A percentile compares a stretch with the other conserved stretches of the same genome.
Evolutionary conservation across 805 yeast species (phyloP).

Genomic region (Candida alai): DNA sequence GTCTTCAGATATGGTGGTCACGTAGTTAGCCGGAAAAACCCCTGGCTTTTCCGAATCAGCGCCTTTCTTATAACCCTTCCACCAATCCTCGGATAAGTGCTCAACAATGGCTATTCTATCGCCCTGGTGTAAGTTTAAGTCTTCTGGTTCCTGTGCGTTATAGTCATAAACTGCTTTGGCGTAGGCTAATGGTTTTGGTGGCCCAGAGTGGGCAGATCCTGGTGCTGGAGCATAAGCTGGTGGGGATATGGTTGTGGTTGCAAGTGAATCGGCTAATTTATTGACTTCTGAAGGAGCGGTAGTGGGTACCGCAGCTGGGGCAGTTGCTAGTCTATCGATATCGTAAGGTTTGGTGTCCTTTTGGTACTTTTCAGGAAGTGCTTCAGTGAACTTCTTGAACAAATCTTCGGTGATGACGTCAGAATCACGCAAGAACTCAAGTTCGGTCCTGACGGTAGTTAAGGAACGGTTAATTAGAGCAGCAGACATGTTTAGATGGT

Average conservation of each 20-base stretch:
- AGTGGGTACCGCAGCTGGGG: constrained; percentile 1
- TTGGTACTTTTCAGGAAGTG: constrained; percentile 57
- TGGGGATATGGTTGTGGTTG: constrained; percentile 11
- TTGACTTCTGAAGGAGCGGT: constrained; percentile 3
- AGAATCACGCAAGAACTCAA: constrained; percentile 74
- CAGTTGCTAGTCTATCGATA: constrained; percentile 23
- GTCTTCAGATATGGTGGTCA: constrained; percentile 38
- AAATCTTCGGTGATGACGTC: constrained; percentile 61
- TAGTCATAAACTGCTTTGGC: constrained; percentile 74
- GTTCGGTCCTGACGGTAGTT: constrained; percentile 69
- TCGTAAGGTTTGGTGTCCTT: constrained; percentile 50
- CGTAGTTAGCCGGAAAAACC: constrained; percentile 89
- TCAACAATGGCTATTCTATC: constrained; percentile 69
- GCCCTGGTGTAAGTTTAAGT: constrained; percentile 60
- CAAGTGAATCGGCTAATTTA: constrained; percentile 7
- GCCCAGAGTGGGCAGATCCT: constrained; percentile 16
- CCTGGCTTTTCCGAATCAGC: constrained; percentile 50
- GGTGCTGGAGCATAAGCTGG: constrained; percentile 16
- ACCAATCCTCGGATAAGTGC: constrained; percentile 83
- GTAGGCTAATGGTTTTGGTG: constrained; percentile 27
- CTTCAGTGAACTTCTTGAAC: constrained; percentile 44
- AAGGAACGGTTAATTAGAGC: constrained; percentile 76
- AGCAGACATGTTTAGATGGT: constrained; percentile 39
- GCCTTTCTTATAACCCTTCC: constrained; percentile 61
- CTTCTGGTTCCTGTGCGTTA: constrained; percentile 71